These are phyloP conservation scores for Rubia yunnanensis DNA, from an alignment of 257 asterid species.

Conservation along the genomic window DNA sequence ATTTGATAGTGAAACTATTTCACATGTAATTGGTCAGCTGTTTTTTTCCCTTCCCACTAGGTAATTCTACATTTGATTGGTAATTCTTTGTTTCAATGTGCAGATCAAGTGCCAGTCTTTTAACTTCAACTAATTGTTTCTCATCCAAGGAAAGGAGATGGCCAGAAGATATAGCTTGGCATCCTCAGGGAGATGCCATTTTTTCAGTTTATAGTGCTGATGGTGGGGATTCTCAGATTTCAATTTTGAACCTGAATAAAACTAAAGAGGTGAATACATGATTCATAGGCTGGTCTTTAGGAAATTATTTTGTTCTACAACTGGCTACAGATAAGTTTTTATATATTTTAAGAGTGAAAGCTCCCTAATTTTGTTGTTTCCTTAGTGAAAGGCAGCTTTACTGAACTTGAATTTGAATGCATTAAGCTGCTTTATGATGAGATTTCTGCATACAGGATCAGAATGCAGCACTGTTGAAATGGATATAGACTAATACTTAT, in stretches of 20 bases:
- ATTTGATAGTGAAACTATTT: background rate
- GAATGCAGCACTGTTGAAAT: background rate
- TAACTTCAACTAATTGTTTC: slow-evolving; percentile 58
- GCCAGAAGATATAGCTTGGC: slow-evolving; percentile 99
- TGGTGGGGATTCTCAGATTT: slow-evolving; percentile 73
- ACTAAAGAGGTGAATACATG: slow-evolving; percentile 43
- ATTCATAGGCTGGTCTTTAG: background rate
- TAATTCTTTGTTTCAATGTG: slow-evolving; percentile 19
- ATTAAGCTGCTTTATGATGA: background rate
- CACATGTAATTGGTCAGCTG: background rate
- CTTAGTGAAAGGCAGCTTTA: background rate
- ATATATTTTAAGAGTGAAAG: background rate
- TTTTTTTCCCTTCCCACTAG: background rate
- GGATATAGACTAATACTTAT: background rate
- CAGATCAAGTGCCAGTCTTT: slow-evolving; percentile 64
- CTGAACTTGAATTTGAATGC: background rate
- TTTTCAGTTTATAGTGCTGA: slow-evolving; percentile 80
- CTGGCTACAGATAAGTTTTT: too few species aligned
- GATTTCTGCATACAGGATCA: background rate
- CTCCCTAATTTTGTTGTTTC: background rate
- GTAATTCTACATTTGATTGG: slow-evolving; percentile 16
- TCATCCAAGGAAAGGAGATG: slow-evolving; percentile 75
- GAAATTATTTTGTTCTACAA: too few species aligned
- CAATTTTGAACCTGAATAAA: slow-evolving; percentile 55
- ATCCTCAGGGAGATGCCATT: slow-evolving; percentile 67